phyloP scores from a whole-genome alignment of 1,284 basidiomycete species.

The Irpex sp. region DNA sequence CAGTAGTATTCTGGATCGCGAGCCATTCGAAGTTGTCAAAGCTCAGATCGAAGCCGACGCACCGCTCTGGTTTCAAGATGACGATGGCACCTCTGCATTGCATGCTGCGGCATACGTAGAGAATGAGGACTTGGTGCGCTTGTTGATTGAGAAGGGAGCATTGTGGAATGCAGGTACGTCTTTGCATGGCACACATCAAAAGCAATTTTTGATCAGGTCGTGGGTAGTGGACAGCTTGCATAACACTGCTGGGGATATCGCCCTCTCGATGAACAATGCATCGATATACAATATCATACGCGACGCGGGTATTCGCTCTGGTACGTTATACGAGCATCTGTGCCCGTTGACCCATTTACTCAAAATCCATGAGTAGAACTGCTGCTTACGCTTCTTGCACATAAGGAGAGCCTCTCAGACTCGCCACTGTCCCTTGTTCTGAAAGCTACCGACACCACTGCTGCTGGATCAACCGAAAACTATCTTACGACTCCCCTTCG shows the following conservation, averaged over 20 bases:
- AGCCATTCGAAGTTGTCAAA: conserved; percentile 47
- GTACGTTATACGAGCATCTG: conserved; percentile 34
- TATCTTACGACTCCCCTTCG: conserved; percentile 75
- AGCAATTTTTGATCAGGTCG: neutral
- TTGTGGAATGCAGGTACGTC: conserved; percentile 88
- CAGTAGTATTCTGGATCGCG: conserved; percentile 49
- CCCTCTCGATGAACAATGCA: conserved; percentile 78
- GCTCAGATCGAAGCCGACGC: conserved; percentile 66
- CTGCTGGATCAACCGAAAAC: conserved; percentile 69
- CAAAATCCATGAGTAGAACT: conserved; percentile 46
- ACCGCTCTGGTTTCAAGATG: conserved; percentile 91
- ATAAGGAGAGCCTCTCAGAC: conserved; percentile 32
- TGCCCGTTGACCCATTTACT: conserved; percentile 9
- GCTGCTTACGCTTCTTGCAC: conserved; percentile 57
- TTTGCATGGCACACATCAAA: conserved; percentile 42
- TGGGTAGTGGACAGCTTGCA: conserved; percentile 68
- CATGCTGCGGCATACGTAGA: conserved; percentile 87
- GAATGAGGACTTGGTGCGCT: conserved; percentile 56
- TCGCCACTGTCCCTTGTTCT: conserved; percentile 48
- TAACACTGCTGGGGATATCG: conserved; percentile 86
- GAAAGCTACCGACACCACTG: conserved; percentile 56
- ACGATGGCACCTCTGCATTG: conserved; percentile 76
- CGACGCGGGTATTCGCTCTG: conserved; percentile 85
- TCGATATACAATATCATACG: conserved; percentile 74
- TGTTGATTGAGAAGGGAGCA: conserved; percentile 80